Conservation (phyloP, 257 asterid genomes). For the Lithospermum erythrorhizon region DNA sequence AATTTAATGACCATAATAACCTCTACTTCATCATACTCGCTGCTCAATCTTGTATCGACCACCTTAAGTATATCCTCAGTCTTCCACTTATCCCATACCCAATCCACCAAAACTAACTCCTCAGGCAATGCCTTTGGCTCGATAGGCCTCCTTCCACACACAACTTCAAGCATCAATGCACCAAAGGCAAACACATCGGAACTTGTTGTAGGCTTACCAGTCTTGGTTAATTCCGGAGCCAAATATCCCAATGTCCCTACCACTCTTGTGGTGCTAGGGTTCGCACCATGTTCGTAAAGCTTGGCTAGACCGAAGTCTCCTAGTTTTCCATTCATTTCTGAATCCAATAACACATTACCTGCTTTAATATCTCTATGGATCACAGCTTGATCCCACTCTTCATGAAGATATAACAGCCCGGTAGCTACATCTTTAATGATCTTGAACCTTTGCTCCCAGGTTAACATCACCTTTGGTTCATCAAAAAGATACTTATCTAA, state of each 20-base stretch:
- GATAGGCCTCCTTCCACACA: conserved; percentile 66
- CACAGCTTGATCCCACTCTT: conserved; percentile 73
- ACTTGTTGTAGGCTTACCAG: conserved; percentile 52
- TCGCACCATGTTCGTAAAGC: conserved; percentile 44
- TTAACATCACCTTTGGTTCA: conserved; percentile 25
- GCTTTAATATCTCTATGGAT: conserved; percentile 74
- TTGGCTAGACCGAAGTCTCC: conserved; percentile 83
- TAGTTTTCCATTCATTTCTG: conserved; percentile 42
- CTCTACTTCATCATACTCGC: conserved; percentile 35
- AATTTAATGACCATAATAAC: conserved; percentile 42
- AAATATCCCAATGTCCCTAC: conserved; percentile 72
- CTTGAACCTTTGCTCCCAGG: conserved; percentile 63
- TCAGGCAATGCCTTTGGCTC: conserved; percentile 63
- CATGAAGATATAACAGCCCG: conserved; percentile 49
- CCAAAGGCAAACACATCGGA: conserved; percentile 76
- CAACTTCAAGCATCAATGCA: conserved; percentile 57
- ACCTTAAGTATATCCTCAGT: conserved; percentile 34
- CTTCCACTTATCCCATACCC: conserved; percentile 73
- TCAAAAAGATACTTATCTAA: conserved; percentile 49
- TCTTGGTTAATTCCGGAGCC: conserved; percentile 68
- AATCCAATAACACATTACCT: conserved; percentile 52
- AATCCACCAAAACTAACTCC: conserved; percentile 56
- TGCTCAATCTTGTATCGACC: conserved; percentile 41
- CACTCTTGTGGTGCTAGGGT: conserved; percentile 52
- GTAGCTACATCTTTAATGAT: conserved; percentile 57